Evolutionary conservation across 2,329 filamentous ascomycete species (phyloP).

Genomic region (Colletotrichum spaethianum): DNA sequence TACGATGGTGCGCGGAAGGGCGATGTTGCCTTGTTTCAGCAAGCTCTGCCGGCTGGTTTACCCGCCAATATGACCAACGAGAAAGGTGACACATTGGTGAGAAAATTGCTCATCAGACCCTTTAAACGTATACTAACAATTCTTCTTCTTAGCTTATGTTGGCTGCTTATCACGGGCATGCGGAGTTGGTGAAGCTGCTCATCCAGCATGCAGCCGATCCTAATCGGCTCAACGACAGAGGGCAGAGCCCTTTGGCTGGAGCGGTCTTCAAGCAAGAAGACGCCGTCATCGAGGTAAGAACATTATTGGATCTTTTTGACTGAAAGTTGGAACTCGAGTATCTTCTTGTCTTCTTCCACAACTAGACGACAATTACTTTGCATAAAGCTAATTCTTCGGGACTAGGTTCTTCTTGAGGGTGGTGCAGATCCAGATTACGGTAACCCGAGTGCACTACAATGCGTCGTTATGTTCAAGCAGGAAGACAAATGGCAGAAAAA

Average conservation of each 20-base stretch:
- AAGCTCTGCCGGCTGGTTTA: constrained; percentile 76
- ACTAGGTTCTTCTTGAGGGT: constrained; percentile 63
- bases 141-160: constrained; percentile 73
- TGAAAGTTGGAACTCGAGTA: neutral
- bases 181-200: constrained; percentile 71
- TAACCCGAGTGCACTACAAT: constrained; percentile 63
- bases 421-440: constrained; percentile 70
- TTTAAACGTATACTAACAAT: neutral
- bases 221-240: constrained; percentile 77
- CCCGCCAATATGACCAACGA: constrained; percentile 80
- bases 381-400: neutral
- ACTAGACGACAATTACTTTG: neutral
- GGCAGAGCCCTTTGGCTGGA: constrained; percentile 79
- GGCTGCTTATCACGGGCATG: constrained; percentile 78
- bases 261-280: constrained; percentile 81
- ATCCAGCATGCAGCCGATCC: constrained; percentile 75
- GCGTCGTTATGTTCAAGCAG: constrained; percentile 67
- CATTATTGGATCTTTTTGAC: neutral
- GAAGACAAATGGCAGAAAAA: constrained; percentile 64
- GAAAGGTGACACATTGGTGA: constrained; percentile 79
- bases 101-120: constrained; percentile 37
- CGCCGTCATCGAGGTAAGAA: constrained; percentile 70
- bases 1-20: constrained; percentile 77
- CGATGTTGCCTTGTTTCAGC: constrained; percentile 69
- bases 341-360: neutral